Conservation (phyloP, 139 green algal species). For the Auxenochlorella pyrenoidosa region DNA sequence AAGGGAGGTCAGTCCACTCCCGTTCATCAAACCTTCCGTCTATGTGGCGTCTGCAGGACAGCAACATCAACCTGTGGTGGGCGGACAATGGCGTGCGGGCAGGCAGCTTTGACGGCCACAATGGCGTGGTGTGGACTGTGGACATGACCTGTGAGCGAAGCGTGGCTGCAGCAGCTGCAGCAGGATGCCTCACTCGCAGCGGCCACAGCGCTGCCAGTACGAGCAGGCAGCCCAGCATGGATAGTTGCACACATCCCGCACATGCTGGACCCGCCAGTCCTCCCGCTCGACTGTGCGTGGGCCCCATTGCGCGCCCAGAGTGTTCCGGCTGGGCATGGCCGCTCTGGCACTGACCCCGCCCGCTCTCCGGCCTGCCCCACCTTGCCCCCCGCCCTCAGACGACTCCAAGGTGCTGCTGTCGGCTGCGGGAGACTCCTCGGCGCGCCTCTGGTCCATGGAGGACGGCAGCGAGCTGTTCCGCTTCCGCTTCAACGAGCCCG, state of each 20-base stretch:
- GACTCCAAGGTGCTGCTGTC: constrained; percentile 87
- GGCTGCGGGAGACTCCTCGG: constrained; percentile 86
- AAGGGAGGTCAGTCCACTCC: too few relatives aligned
- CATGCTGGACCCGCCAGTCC: not conserved
- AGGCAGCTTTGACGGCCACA: constrained; percentile 98
- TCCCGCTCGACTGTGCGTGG: too few relatives aligned
- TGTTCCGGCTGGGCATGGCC: too few relatives aligned
- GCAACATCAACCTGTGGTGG: constrained; percentile 91
- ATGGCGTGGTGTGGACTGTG: constrained; percentile 92
- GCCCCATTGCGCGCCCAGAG: too few relatives aligned
- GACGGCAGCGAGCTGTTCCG: constrained; percentile 87
- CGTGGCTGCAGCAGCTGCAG: not conserved
- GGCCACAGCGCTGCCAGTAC: too few relatives aligned
- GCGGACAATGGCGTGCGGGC: constrained; percentile 91
- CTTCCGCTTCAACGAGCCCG: constrained; percentile 88
- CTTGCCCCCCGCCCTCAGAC: constrained; percentile 39
- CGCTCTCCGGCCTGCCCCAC: not conserved
- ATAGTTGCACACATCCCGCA: not conserved
- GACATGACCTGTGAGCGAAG: constrained; percentile 85
- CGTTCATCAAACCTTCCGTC: too few relatives aligned
- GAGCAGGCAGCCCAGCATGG: too few relatives aligned
- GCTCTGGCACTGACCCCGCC: not conserved
- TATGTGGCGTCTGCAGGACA: constrained; percentile 62
- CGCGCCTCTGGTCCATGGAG: constrained; percentile 92
- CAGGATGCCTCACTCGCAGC: too few relatives aligned